Percentiles rank a stretch among this genome's conserved stretches.
These are phyloP conservation scores for Phytophthora uliginosa DNA, from an alignment of 352 stramenopile genomes.

Conservation along the genomic window DNA sequence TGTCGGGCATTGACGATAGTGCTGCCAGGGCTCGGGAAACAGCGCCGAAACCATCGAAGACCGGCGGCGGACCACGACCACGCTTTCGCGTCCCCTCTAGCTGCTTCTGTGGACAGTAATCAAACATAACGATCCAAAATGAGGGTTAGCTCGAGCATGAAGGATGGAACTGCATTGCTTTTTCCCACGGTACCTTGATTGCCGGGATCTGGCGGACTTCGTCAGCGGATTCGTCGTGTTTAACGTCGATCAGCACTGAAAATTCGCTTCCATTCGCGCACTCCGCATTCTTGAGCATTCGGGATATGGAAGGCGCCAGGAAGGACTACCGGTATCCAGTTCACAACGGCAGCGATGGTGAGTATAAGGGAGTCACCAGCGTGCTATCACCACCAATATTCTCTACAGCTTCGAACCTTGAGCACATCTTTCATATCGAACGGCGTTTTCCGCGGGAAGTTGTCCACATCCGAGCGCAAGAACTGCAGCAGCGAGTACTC, in stretches of 20 bases:
- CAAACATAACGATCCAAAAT: not conserved
- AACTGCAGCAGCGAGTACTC: constrained; percentile 82
- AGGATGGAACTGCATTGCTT: not conserved
- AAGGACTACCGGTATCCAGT: constrained; percentile 51
- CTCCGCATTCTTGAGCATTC: constrained; percentile 54
- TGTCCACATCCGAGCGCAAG: constrained; percentile 44
- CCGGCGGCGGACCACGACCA: constrained; percentile 60
- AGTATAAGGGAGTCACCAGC: constrained; percentile 1
- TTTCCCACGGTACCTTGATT: constrained; percentile 58
- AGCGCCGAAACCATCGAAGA: constrained; percentile 84
- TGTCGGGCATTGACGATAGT: constrained; percentile 57
- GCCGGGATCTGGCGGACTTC: constrained; percentile 84
- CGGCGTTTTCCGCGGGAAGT: constrained; percentile 48
- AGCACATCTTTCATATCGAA: constrained; percentile 86
- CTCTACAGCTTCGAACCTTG: constrained; percentile 50
- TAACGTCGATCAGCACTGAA: constrained; percentile 72
- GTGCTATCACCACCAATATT: not conserved
- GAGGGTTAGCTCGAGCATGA: not conserved
- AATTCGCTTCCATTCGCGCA: constrained; percentile 75
- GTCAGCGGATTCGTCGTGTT: constrained; percentile 71
- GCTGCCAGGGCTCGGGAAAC: constrained; percentile 70
- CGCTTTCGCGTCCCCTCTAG: constrained; percentile 76
- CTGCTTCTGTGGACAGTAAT: constrained; percentile 51
- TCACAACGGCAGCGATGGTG: constrained; percentile 7
- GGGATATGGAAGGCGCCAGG: constrained; percentile 54